Conservation (phyloP, 257 asterid genomes). For the Agastache rugosa region DNA sequence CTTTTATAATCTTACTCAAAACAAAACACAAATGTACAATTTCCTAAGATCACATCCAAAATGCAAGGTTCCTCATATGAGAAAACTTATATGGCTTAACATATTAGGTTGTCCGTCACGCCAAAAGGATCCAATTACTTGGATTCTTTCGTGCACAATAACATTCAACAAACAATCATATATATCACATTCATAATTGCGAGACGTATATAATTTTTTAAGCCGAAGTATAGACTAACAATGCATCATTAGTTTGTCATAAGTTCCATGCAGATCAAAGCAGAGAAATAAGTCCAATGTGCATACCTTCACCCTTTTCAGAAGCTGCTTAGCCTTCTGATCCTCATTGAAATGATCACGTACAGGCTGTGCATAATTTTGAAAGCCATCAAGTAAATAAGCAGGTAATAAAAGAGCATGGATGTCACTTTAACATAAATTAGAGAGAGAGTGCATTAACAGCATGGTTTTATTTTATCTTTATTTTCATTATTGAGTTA, state of each 20-base stretch:
- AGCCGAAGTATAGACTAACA: not conserved
- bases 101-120: not conserved
- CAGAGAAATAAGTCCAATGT: not conserved
- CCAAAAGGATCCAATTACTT: not conserved
- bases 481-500: too few relatives aligned
- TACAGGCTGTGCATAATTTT: too few relatives aligned
- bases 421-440: too few relatives aligned
- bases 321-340: conserved; percentile 63
- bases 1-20: not conserved
- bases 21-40: not conserved
- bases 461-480: too few relatives aligned
- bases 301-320: conserved; percentile 74
- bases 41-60: not conserved
- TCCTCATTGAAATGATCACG: conserved; percentile 75
- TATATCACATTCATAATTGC: too few relatives aligned
- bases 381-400: not conserved
- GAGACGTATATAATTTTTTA: too few relatives aligned
- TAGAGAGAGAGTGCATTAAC: too few relatives aligned
- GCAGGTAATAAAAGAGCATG: not conserved
- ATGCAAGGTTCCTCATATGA: not conserved
- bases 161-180: not conserved
- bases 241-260: too few relatives aligned
- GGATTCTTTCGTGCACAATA: not conserved
- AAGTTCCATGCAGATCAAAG: too few relatives aligned
- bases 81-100: not conserved